Evolutionary conservation across 2,329 filamentous ascomycete species (phyloP).

Genomic region (Nigrospora sphaerica): DNA sequence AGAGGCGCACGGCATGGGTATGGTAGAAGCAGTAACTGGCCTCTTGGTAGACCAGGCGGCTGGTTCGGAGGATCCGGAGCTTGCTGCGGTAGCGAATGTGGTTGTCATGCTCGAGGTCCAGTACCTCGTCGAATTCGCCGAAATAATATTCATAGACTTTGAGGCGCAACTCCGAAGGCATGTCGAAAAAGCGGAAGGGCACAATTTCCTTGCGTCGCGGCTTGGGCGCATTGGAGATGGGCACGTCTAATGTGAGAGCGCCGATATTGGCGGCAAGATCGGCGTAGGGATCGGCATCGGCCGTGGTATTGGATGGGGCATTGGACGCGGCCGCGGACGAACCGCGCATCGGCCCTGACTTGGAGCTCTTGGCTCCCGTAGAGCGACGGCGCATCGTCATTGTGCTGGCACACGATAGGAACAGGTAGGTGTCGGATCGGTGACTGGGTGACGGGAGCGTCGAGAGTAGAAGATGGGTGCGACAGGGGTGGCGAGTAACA

Average conservation of each 20-base stretch:
- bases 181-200: conserved; percentile 57
- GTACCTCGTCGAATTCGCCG: conserved; percentile 39
- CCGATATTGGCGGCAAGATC: conserved; percentile 32
- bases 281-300: conserved; percentile 30
- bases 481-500: too few species aligned
- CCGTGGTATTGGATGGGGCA: conserved; percentile 25
- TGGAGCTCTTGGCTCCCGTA: not conserved
- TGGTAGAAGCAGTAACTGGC: conserved; percentile 61
- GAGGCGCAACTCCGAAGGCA: conserved; percentile 64
- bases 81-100: conserved; percentile 53
- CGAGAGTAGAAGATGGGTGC: too few species aligned
- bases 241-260: conserved; percentile 33
- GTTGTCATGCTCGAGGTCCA: conserved; percentile 63
- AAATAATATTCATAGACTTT: conserved; percentile 63
- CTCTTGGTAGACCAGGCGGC: conserved; percentile 54
- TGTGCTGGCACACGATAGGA: not conserved
- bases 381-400: not conserved
- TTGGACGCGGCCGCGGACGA: conserved; percentile 25
- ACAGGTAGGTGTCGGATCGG: not conserved
- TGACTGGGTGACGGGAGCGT: not conserved
- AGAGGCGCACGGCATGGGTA: conserved; percentile 55
- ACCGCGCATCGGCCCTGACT: conserved; percentile 19
- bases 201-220: conserved; percentile 24
- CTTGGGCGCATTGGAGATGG: conserved; percentile 13
- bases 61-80: conserved; percentile 55